A percentile compares a stretch with the other conserved stretches of the same genome.
These are phyloP conservation scores for Saprolegnia parasitica DNA, from an alignment of 352 stramenopile species.

Conservation along the genomic window DNA sequence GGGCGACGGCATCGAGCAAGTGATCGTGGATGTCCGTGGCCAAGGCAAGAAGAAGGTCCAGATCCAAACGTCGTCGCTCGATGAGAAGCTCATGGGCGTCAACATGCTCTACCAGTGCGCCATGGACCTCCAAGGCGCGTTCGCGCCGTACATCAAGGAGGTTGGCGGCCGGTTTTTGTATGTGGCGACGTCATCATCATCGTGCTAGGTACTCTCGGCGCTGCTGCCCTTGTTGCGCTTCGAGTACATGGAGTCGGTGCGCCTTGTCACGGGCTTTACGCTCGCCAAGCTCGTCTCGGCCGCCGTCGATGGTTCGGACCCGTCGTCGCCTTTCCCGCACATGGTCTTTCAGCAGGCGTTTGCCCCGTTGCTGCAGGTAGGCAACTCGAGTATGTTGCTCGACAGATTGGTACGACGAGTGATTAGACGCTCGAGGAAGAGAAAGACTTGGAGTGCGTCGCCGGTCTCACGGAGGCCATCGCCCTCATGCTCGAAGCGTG, in stretches of 20 bases:
- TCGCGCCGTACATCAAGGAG: conserved; percentile 79
- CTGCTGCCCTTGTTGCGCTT: conserved; percentile 75
- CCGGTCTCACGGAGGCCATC: conserved; percentile 66
- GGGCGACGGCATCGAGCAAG: conserved; percentile 60
- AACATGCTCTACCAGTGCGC: conserved; percentile 88
- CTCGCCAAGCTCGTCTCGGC: conserved; percentile 67
- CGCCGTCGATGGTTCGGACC: conserved; percentile 60
- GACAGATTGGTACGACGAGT: not conserved
- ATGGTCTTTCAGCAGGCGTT: conserved; percentile 76
- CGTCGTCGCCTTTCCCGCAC: conserved; percentile 64
- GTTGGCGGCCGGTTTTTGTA: not conserved
- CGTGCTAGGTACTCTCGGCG: conserved; percentile 46
- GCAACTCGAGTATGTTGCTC: not conserved
- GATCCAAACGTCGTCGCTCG: conserved; percentile 81
- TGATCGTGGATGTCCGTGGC: conserved; percentile 73
- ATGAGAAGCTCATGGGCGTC: conserved; percentile 83
- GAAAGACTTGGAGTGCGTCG: conserved; percentile 72
- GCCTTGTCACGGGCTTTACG: conserved; percentile 70
- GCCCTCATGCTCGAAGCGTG: conserved; percentile 72
- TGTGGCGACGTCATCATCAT: not conserved
- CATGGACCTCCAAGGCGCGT: conserved; percentile 71
- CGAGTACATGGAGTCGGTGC: conserved; percentile 82
- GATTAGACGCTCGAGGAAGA: conserved; percentile 57
- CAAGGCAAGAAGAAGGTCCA: conserved; percentile 78
- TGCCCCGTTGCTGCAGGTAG: conserved; percentile 50